Evolutionary conservation across 306 rosid genomes (phyloP), one percentile per base, ranked within the genome.

Genomic region (Cucumis cinereus): DNA sequence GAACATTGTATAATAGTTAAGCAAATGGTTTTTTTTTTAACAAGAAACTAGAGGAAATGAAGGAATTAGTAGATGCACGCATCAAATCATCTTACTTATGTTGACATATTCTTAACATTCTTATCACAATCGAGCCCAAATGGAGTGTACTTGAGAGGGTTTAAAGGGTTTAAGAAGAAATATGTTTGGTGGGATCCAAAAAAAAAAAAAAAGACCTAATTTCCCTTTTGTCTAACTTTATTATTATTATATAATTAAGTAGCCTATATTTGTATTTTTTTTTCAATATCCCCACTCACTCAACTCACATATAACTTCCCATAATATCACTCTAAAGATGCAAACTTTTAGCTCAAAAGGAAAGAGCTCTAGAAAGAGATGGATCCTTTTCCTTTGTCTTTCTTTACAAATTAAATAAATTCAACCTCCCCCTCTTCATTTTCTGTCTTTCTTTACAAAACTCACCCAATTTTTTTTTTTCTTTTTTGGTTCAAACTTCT

Each of bases 311-410:
- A 61, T 82, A 80, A 79, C 82, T 79, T 76, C 81, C 78, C 77
- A 74, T 85, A 79, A 82, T 77, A 87, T 87, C 77, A 70, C 74
- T 79, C 84, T 77, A 82, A 82, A 86, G 82, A 75, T 62, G 41
- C 49, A 53, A 79, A 75, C 98, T 88, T 89, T 90, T 76, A 54
- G 83, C 84, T 75, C 63, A 82, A 87, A 88, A 82, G 88, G 10
- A 75, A 55, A 35, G 45, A 80, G 22, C 49, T 35, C 20, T 64
- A 20, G 77, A 45, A 73, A 52, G 26, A 30, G 43, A 73, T 30
- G 36, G 45, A 13, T 47, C 61, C n/a, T 50, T 50, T 50, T 16
- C 55, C 55, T 15, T 49, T 56, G 20, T 56, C 62, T 36, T 36
- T 76, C 84, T 79, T 77, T 79, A 80, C 82, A 33, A n/a, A 89